Base-by-base conservation (phyloP, 805 yeast genomes). In the Saccharomycopsis fermentans region DNA sequence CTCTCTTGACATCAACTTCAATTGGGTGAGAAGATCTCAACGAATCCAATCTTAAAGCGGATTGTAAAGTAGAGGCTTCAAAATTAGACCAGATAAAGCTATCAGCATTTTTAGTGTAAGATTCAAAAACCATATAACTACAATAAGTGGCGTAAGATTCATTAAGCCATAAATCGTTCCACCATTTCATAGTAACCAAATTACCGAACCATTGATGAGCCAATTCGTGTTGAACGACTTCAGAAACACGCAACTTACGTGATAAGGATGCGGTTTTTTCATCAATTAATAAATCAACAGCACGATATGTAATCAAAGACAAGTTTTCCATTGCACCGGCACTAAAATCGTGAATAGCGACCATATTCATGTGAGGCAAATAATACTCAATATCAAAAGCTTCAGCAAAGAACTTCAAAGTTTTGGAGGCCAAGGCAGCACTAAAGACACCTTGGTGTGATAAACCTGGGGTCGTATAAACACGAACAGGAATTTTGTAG, bases 201-300 rank as follows among this genome's bases (percentile, higher is more conserved):
- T 87, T 85, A 69, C 96, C 96, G 67, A 87, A 87, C 96, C 96
- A 87, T 75, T 87, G 96, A 71, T 87, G 96, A 55, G 95, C 94
- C 74, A 87, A 78, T 73, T 87, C 96, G 74, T 87, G 96, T 74
- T 85, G 88, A 52, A 87, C 90, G 54, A 87, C 94, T 68, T 87
- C 92, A 39, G 90, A 86, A 43, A 87, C 94, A 70, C 91, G 78
- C 69, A 82, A 83, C 69, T 82, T 81, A 64, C 86, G 79, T 60
- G 74, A 75, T 62, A 81, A 74, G 62, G 83, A 81, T 55, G 94
- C 82, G 66, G 80, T 80, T 65, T 81, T 79, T 63, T 87, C 89
- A 68, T 86, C 92, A 64, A 84, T 77, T 63, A 87, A 77, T 60
- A 87, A 73, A 64, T 86, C 92, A 51, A 83, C 86, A 52, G 87